Percentiles rank a stretch among this genome's conserved stretches.
Conservation (phyloP, 2,329 filamentous ascomycete species). For the Juglanconis sp. region DNA sequence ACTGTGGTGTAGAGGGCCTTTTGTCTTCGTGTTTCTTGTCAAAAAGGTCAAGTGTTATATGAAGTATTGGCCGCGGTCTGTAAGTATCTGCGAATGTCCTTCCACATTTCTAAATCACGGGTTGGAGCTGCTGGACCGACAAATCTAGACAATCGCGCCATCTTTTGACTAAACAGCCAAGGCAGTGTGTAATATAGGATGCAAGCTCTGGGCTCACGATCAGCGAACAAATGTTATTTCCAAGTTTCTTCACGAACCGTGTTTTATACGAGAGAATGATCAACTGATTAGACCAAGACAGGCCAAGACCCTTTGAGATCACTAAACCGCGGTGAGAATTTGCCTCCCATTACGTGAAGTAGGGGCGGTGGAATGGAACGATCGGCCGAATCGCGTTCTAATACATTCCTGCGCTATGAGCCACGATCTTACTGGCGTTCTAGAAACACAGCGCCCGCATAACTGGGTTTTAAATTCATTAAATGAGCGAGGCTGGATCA, state of each 20-base stretch:
- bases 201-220: too few relatives aligned
- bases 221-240: background rate
- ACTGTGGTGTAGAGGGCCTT: too few relatives aligned
- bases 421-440: background rate
- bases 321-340: background rate
- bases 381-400: background rate
- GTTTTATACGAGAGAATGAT: background rate
- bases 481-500: background rate
- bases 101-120: too few relatives aligned
- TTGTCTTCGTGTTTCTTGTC: too few relatives aligned
- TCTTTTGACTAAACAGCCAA: too few relatives aligned
- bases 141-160: too few relatives aligned
- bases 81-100: too few relatives aligned
- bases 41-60: too few relatives aligned
- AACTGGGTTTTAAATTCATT: background rate
- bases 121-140: too few relatives aligned
- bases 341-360: background rate
- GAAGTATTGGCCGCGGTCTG: too few relatives aligned
- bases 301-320: background rate
- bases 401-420: background rate
- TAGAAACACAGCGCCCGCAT: background rate
- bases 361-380: background rate
- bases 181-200: too few relatives aligned
- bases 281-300: constrained; percentile 1
- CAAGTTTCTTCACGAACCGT: background rate